Conservation (phyloP, 2,329 filamentous ascomycete genomes). For the Colletotrichum sp. region DNA sequence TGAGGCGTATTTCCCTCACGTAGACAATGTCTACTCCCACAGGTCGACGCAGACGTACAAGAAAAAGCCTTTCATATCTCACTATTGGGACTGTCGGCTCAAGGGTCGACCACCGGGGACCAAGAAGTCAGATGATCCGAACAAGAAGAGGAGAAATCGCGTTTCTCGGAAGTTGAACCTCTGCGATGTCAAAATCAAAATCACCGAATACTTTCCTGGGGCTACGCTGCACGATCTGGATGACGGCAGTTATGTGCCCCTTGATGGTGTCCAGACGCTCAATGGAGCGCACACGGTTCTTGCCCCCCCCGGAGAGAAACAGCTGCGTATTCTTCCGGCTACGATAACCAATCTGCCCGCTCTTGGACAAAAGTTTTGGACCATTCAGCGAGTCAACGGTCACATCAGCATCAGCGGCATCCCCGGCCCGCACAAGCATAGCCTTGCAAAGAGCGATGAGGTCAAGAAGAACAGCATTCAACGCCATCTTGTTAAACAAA, state of each 20-base stretch:
- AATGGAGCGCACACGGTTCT: slow-evolving; percentile 22
- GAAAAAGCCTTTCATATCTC: slow-evolving; percentile 80
- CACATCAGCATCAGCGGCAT: slow-evolving; percentile 73
- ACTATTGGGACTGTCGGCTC: slow-evolving; percentile 85
- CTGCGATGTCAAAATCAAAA: slow-evolving; percentile 89
- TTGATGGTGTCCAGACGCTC: slow-evolving; percentile 18
- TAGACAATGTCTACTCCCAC: slow-evolving; percentile 86
- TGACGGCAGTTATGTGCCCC: slow-evolving; percentile 15
- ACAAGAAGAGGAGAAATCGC: slow-evolving; percentile 82
- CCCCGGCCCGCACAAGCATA: slow-evolving; percentile 76
- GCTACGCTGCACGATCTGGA: slow-evolving; percentile 36
- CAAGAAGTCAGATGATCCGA: slow-evolving; percentile 78
- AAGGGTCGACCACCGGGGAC: slow-evolving; percentile 82
- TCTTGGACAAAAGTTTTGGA: slow-evolving; percentile 65
- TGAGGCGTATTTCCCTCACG: slow-evolving; percentile 81
- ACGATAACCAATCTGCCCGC: slow-evolving; percentile 5
- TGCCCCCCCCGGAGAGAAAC: slow-evolving; percentile 12
- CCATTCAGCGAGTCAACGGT: slow-evolving; percentile 78
- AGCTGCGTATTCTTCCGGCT: slow-evolving; percentile 23
- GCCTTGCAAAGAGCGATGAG: slow-evolving; percentile 74
- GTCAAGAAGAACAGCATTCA: slow-evolving; percentile 84
- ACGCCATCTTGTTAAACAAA: slow-evolving; percentile 66
- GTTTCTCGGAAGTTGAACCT: slow-evolving; percentile 76
- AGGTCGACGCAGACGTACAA: slow-evolving; percentile 83
- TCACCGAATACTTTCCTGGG: slow-evolving; percentile 77